Evolutionary conservation across 2,329 filamentous ascomycete genomes (phyloP).

Genomic region (Hymenoscyphus fraxineus): DNA sequence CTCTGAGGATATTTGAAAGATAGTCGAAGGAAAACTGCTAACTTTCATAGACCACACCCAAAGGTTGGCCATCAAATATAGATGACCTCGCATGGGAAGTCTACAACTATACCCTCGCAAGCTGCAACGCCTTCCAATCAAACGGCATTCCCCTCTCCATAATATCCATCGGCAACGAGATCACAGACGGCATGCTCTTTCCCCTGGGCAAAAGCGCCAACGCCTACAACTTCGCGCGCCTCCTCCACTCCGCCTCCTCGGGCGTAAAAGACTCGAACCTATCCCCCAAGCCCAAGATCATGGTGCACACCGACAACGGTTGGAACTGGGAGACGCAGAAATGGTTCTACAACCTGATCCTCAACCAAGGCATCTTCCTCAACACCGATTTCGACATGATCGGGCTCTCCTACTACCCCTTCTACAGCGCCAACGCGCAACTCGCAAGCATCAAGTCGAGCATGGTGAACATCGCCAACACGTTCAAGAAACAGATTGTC

Average conservation of each 20-base stretch:
- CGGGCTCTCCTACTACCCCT: constrained; percentile 71
- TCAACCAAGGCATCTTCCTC: constrained; percentile 48
- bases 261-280: constrained; percentile 62
- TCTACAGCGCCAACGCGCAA: constrained; percentile 59
- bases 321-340: constrained; percentile 63
- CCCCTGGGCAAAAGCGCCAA: constrained; percentile 55
- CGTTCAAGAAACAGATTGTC: constrained; percentile 63
- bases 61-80: constrained; percentile 59
- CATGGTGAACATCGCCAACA: constrained; percentile 55
- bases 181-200: constrained; percentile 63
- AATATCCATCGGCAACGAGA: constrained; percentile 72
- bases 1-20: not conserved
- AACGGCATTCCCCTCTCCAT: constrained; percentile 55
- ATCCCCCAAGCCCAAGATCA: constrained; percentile 58
- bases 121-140: constrained; percentile 57
- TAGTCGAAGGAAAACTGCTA: constrained; percentile 3
- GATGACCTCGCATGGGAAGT: constrained; percentile 56
- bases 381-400: constrained; percentile 64
- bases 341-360: constrained; percentile 59
- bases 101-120: constrained; percentile 65
- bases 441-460: constrained; percentile 53
- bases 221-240: constrained; percentile 56
- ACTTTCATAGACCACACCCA: constrained; percentile 45
- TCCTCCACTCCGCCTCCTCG: constrained; percentile 61
- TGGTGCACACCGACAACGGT: constrained; percentile 74